phyloP scores from a whole-genome alignment of 345 rosid genomes.

The Citrus glauca region DNA sequence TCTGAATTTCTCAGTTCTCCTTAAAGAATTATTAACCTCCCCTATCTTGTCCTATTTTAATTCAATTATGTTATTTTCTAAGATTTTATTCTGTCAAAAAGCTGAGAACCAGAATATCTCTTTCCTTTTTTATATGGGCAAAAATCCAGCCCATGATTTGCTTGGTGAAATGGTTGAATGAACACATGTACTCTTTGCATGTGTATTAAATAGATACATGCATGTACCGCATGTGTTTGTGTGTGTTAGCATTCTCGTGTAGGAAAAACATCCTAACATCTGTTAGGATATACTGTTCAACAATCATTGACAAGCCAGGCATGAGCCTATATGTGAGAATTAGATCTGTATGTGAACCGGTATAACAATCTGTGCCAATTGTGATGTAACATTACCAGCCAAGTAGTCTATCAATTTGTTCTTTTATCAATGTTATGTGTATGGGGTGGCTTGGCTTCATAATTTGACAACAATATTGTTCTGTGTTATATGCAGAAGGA shows the following conservation, averaged over 20 bases:
- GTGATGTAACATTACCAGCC: neutral
- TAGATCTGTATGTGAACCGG: no score
- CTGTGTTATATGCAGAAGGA: conserved; percentile 57
- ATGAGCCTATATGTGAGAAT: neutral
- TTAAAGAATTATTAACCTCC: neutral
- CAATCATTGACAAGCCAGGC: neutral
- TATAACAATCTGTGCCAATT: no score
- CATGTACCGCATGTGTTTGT: neutral
- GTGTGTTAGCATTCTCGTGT: neutral
- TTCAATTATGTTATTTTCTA: neutral
- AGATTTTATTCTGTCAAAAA: neutral
- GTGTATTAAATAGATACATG: neutral
- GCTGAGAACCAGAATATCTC: neutral
- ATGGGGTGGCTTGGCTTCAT: neutral
- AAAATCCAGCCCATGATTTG: neutral
- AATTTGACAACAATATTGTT: neutral
- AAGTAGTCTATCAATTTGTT: neutral
- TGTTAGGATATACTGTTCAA: neutral
- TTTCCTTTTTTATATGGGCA: neutral
- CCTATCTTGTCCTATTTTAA: neutral
- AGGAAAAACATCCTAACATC: neutral
- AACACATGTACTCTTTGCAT: neutral
- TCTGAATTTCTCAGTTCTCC: neutral
- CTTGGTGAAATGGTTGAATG: neutral
- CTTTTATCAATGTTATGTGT: neutral